Conservation (phyloP, 139 green algal genomes). For the Coccomyxa sp. region DNA sequence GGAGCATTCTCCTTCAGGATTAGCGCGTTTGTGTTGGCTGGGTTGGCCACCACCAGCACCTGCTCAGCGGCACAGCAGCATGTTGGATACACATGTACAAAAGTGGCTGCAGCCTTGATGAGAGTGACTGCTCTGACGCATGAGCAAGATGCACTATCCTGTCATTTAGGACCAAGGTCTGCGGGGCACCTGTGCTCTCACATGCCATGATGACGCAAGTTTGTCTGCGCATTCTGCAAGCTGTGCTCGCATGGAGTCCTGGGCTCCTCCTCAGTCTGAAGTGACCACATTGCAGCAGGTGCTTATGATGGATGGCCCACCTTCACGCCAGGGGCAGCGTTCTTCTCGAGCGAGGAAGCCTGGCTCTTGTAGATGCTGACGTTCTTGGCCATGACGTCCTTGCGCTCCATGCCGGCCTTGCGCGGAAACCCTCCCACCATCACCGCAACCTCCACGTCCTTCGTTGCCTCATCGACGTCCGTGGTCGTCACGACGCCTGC, state of each 20-base stretch:
- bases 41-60: slow-evolving; percentile 95
- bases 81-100: too few relatives aligned
- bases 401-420: slow-evolving; percentile 89
- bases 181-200: too few relatives aligned
- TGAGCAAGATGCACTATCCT: too few relatives aligned
- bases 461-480: slow-evolving; percentile 72
- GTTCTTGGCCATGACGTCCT: slow-evolving; percentile 92
- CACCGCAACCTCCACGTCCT: slow-evolving; percentile 85
- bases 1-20: slow-evolving; percentile 84
- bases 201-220: too few relatives aligned
- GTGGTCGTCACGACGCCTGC: slow-evolving; percentile 77
- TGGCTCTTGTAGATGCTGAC: slow-evolving; percentile 88
- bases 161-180: too few relatives aligned
- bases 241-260: too few relatives aligned
- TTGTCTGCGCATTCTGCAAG: too few relatives aligned
- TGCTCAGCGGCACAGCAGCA: slow-evolving; percentile 35
- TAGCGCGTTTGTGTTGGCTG: slow-evolving; percentile 92
- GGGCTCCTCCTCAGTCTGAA: too few relatives aligned
- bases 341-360: slow-evolving; percentile 69
- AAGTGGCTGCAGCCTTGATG: too few relatives aligned
- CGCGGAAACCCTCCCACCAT: slow-evolving; percentile 89
- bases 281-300: too few relatives aligned
- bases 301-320: slow-evolving; percentile 26
- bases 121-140: too few relatives aligned
- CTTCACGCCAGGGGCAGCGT: slow-evolving; percentile 71